Evolutionary conservation across 2,329 filamentous ascomycete species (phyloP), one percentile per base, ranked within the genome.

Genomic region (Keithomyces neogunnii): DNA sequence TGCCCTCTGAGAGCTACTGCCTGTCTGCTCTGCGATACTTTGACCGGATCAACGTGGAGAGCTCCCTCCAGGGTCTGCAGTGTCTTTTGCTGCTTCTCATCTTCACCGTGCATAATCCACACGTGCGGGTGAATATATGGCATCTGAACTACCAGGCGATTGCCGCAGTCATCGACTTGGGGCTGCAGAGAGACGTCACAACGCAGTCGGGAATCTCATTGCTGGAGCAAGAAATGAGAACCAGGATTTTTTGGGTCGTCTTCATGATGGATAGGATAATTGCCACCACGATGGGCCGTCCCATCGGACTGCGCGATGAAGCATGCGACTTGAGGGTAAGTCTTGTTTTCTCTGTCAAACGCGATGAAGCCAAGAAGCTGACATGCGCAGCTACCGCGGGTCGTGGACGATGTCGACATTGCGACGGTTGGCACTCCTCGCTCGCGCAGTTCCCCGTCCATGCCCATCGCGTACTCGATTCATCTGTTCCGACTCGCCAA

Each of bases 101-200:
- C 0, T 78, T 78, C 48, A 73, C 75, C 0, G 65, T 80, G 10
- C 72, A 78, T 36, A 78, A 71, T 53, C 72, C 76, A 0, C 72
- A 68, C 1, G 70, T 75, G 47, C 63, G 69, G 0, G 57, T 79
- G 33, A 79, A 77, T 51, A 64, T 76, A 1, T 80, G 77, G 77
- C 75, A 76, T 49, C 61, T 80, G 2, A 77, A 79, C 49, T 80
- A 80, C 49, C 76, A 79, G 53, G 78, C 75, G 39, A 65, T 80
- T 8, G 75, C 76, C 1, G 66, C 72, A 0, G 62, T 77, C 1
- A 62, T 80, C 3, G 77, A 80, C 44, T 57, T 80, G 1, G 77
- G 76, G 0, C 60, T 80, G 0, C 77, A 80, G 50, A 67, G 77
- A 28, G 69, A 77, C 48, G 69, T 78, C 5, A 71, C 68, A 1